Evolutionary conservation across 2,329 filamentous ascomycete species (phyloP).

Genomic region (Samsoniella hepiali): DNA sequence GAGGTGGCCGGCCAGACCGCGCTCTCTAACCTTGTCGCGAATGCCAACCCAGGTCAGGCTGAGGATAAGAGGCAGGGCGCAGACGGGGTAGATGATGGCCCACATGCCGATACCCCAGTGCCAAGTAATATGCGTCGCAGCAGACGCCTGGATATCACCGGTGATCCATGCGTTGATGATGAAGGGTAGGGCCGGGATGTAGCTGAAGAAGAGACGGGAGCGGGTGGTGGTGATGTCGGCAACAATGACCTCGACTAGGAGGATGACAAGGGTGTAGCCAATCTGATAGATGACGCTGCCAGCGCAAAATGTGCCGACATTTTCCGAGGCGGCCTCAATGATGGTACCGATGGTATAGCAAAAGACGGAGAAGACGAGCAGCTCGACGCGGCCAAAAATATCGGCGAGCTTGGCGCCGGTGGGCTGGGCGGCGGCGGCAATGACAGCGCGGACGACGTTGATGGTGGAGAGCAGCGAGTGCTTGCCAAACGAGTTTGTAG

Average conservation of each 20-base stretch:
- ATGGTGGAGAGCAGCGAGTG: slow-evolving; percentile 59
- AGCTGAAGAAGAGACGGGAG: slow-evolving; percentile 62
- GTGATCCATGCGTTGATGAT: slow-evolving; percentile 64
- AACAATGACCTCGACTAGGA: slow-evolving; percentile 62
- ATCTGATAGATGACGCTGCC: slow-evolving; percentile 61
- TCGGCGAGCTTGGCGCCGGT: slow-evolving; percentile 60
- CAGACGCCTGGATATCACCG: slow-evolving; percentile 51
- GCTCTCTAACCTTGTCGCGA: slow-evolving; percentile 44
- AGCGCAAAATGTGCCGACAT: slow-evolving; percentile 50
- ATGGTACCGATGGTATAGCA: slow-evolving; percentile 59
- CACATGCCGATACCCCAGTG: slow-evolving; percentile 65
- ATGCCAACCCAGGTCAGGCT: slow-evolving; percentile 48
- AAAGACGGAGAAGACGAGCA: slow-evolving; percentile 53
- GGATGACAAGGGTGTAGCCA: slow-evolving; percentile 59
- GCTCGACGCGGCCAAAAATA: slow-evolving; percentile 61
- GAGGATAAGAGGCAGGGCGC: slow-evolving; percentile 53
- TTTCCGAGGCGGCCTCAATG: slow-evolving; percentile 49
- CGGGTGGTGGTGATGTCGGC: slow-evolving; percentile 62
- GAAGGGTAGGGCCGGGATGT: slow-evolving; percentile 58
- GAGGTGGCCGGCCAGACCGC: slow-evolving; percentile 43
- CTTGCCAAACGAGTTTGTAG: slow-evolving; percentile 46
- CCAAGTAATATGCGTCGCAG: slow-evolving; percentile 51
- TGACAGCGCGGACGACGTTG: slow-evolving; percentile 56
- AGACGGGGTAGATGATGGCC: slow-evolving; percentile 59
- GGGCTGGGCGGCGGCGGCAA: slow-evolving; percentile 57